Evolutionary conservation across 2,329 filamentous ascomycete species (phyloP).

Genomic region (Arthrobotrys sinensis): DNA sequence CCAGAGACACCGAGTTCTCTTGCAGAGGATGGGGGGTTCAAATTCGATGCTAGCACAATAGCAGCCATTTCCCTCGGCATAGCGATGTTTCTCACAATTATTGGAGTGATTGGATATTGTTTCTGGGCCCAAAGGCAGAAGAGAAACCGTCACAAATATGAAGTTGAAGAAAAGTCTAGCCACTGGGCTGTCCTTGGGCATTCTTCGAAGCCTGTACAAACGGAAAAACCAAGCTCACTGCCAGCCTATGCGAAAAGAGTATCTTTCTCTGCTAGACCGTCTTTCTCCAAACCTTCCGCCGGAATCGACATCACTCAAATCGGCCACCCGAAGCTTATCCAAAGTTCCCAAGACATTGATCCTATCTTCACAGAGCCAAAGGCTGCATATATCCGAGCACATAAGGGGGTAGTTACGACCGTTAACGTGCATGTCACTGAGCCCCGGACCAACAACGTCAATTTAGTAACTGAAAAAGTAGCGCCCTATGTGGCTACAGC

Average conservation of each 20-base stretch:
- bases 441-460: slow-evolving; percentile 5
- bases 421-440: neutral
- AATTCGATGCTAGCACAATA: slow-evolving; percentile 44
- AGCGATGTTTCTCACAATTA: slow-evolving; percentile 41
- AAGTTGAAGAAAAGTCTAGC: neutral
- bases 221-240: slow-evolving; percentile 30
- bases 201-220: neutral
- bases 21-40: neutral
- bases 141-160: slow-evolving; percentile 3
- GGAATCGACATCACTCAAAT: slow-evolving; percentile 52
- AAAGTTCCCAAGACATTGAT: slow-evolving; percentile 40
- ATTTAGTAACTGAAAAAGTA: slow-evolving; percentile 2
- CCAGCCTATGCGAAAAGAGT: slow-evolving; percentile 46
- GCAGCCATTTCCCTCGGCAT: slow-evolving; percentile 45
- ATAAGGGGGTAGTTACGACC: slow-evolving; percentile 21
- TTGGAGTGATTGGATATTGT: slow-evolving; percentile 35
- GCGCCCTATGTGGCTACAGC: neutral
- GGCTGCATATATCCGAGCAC: slow-evolving; percentile 38
- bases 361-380: slow-evolving; percentile 39
- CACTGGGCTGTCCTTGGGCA: slow-evolving; percentile 22
- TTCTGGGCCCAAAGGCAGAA: slow-evolving; percentile 25
- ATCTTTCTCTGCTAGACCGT: slow-evolving; percentile 20
- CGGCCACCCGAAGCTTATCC: slow-evolving; percentile 51
- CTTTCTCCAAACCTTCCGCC: slow-evolving; percentile 23
- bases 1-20: neutral